These are phyloP conservation scores for Kitagawia praeruptora DNA, from an alignment of 129 eudicot genomes.

Conservation along the genomic window DNA sequence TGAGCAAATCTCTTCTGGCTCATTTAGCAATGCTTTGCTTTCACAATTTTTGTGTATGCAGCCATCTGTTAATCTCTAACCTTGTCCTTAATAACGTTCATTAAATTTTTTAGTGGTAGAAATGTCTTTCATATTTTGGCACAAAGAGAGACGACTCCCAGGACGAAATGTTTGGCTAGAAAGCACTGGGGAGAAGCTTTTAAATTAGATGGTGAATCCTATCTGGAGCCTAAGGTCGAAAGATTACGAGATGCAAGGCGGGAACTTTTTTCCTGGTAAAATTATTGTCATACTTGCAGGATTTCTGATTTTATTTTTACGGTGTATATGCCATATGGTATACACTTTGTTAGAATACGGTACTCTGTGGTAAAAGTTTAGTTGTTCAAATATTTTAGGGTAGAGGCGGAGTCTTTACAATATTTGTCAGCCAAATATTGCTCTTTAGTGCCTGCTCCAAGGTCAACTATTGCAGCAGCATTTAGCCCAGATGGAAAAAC, in stretches of 20 bases:
- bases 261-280: conserved; percentile 56
- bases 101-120: conserved; percentile 26
- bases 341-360: neutral
- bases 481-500: conserved; percentile 69
- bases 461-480: conserved; percentile 84
- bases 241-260: conserved; percentile 48
- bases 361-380: neutral
- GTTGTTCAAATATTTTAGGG: conserved; percentile 33
- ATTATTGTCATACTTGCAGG: neutral
- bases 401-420: conserved; percentile 57
- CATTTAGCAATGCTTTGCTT: neutral
- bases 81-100: neutral
- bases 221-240: conserved; percentile 28
- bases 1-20: neutral
- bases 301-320: neutral
- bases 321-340: neutral
- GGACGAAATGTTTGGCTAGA: conserved; percentile 31
- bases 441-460: conserved; percentile 55
- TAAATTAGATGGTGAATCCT: conserved; percentile 13
- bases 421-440: conserved; percentile 66
- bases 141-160: conserved; percentile 53
- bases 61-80: neutral
- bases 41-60: neutral
- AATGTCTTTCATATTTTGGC: conserved; percentile 45
- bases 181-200: conserved; percentile 30